Base-by-base conservation (phyloP, 2,329 filamentous ascomycete genomes). In the Zalaria sp. region DNA sequence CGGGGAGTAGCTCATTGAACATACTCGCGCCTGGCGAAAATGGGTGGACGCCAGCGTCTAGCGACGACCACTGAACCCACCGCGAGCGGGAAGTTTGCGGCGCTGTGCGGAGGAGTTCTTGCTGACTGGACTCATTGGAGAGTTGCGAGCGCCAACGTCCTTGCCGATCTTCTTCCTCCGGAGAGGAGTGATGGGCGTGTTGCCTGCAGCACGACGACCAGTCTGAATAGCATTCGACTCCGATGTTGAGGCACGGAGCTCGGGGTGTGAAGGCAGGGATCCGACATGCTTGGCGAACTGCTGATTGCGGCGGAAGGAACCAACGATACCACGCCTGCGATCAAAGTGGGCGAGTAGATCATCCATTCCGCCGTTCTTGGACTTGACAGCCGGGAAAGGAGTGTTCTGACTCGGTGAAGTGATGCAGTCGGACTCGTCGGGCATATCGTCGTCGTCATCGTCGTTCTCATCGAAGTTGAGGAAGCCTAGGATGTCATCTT, bases 231-330 rank as follows among this genome's bases (percentile, higher is more conserved):
- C 75, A 68, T 59, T 78, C 72, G 5, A 74, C 70, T 39, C 72
- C 66, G 41, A 75, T 71, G 57, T 80, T 75, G 39, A 74, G 69
- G 26, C 83, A 66, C 34, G 78, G 77, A 51, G 81, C 72, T 43
- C 73, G 64, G 32, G 66, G 67, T 77, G 56, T 75, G 77, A 58
- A 75, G 79, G 48, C 68, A 75, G 59, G 57, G 49, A 67, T 62
- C 51, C 68, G 61, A 53, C 67, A 53, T 45, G 68, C 56, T 51
- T 71, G 60, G 54, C 73, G 64, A 47, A 65, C 58, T 54, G 63
- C 52, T 72, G 67, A 47, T 73, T 73, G 35, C 65, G 68, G 43
- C 83, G 83, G 68, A 91, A 93, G 1, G 83, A 81, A 32, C 82
- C 82, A 31, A 91, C 83, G 9, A 81, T 75, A 43, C 79, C 74